Evolutionary conservation across 2,329 filamentous ascomycete species (phyloP), one percentile per base, ranked within the genome.

Genomic region (Verticillium nubilum): DNA sequence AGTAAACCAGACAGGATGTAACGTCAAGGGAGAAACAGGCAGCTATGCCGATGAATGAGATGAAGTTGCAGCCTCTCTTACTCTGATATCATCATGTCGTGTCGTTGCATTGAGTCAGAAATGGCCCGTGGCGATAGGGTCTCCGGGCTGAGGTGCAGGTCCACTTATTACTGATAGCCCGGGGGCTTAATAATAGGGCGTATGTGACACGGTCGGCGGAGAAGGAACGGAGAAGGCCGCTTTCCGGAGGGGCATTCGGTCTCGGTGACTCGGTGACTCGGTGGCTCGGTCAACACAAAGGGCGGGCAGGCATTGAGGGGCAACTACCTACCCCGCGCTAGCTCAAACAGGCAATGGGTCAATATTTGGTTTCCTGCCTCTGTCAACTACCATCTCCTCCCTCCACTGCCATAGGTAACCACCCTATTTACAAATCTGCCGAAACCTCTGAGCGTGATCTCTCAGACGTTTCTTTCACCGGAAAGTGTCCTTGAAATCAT

Each of bases 241-340:
- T 23, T 47, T 47, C 37, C 37, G 37, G 37, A 23, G 37, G 37
- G 37, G n/a, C 9, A 29, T 12, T 31, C 13, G 29, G 52, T 23
- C 7, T 19, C 19, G 4, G 50, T 52, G n/a, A 25, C 9, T 52
- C 25, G 26, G 26, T 54, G 35, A 31, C 31, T 13, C 31, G 31
- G 31, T 33, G 31, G 31, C 10, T 33, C 4, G 31, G 6, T 33
- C 15, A 15, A 10, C 31, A 33, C n/a, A n/a, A n/a, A n/a, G n/a
- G 29, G 35, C 17, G 4, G 17, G 5, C 7, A 17, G 17, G 47
- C 54, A 35, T 25, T 56, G 54, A 56, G 23, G 13, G 9, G 27
- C 52, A 23, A 26, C n/a, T n/a, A n/a, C n/a, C 25, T 56, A 47
- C 54, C 54, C 54, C 54, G 54, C 54, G 54, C 54, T 56, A 56